phyloP scores from a whole-genome alignment of 2,329 filamentous ascomycete species.

The Didymosphaeria variabile region DNA sequence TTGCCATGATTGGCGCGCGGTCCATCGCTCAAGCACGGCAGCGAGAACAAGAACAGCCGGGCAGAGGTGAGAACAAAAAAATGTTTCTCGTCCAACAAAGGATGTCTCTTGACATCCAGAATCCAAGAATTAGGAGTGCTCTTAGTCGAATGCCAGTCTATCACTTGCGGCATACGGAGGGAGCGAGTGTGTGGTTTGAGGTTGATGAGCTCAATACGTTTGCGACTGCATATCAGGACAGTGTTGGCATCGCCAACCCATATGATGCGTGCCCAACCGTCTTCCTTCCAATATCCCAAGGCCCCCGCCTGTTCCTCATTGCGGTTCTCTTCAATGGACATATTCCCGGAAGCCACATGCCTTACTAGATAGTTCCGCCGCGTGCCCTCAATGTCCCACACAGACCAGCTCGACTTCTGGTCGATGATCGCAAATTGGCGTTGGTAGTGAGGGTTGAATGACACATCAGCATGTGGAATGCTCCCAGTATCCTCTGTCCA shows the following conservation, averaged over 20 bases:
- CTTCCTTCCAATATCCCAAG: conserved; percentile 29
- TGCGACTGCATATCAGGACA: conserved; percentile 63
- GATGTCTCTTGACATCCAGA: conserved; percentile 64
- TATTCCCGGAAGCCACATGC: conserved; percentile 40
- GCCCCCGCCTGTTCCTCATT: background rate
- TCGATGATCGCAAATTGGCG: conserved; percentile 74
- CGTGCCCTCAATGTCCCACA: conserved; percentile 66
- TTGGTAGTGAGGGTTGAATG: conserved; percentile 69
- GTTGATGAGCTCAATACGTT: conserved; percentile 46
- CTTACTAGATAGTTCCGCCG: conserved; percentile 44
- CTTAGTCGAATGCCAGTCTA: conserved; percentile 18
- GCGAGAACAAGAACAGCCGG: conserved; percentile 60
- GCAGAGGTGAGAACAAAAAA: conserved; percentile 68
- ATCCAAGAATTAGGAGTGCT: conserved; percentile 57
- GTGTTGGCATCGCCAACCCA: conserved; percentile 60
- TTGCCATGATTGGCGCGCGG: conserved; percentile 25
- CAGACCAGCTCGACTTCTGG: conserved; percentile 70
- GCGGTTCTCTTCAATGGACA: conserved; percentile 15
- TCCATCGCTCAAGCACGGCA: conserved; percentile 43
- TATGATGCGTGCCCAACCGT: conserved; percentile 61
- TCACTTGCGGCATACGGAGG: conserved; percentile 36
- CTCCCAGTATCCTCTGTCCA: conserved; percentile 63
- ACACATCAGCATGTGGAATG: conserved; percentile 67
- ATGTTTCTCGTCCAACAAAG: conserved; percentile 56
- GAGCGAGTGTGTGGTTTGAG: conserved; percentile 35